Percentiles rank a stretch among this genome's conserved stretches.
phyloP scores from a whole-genome alignment of 164 flowering plant genomes.

The Kalanchoe fedtschenkoi region DNA sequence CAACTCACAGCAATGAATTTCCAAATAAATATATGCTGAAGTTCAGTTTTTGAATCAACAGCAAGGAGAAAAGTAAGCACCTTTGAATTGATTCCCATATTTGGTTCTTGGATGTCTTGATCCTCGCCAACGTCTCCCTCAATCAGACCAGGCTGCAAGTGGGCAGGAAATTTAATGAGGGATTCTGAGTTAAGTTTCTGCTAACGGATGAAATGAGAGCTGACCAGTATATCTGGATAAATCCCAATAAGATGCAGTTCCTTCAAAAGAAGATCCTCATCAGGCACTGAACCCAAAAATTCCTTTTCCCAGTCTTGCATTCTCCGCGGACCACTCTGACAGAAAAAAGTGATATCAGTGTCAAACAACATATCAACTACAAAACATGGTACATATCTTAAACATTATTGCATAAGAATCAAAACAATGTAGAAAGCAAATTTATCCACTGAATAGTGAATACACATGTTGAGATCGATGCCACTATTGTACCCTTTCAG shows the following conservation, averaged over 20 bases:
- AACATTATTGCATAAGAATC: not conserved
- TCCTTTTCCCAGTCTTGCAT: conserved; percentile 2
- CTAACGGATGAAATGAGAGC: not conserved
- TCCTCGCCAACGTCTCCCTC: not conserved
- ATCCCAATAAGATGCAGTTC: conserved; percentile 1
- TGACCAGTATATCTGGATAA: not conserved
- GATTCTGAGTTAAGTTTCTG: not conserved
- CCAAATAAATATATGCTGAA: too few species aligned
- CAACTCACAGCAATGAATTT: not conserved
- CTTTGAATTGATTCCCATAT: not conserved
- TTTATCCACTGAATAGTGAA: not conserved
- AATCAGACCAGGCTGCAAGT: conserved; percentile 1
- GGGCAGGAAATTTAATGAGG: not conserved
- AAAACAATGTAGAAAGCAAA: not conserved
- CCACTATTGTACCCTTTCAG: not conserved
- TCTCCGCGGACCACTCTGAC: not conserved
- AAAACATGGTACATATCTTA: not conserved
- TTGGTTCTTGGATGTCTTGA: not conserved
- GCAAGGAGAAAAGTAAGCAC: not conserved
- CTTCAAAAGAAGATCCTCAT: conserved; percentile 3
- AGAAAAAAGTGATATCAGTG: not conserved
- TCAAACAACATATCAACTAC: not conserved
- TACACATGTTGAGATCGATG: too few species aligned
- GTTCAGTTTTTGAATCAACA: too few species aligned
- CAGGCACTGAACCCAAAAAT: not conserved